Evolutionary conservation across 202 grass and related monocot species (phyloP), one percentile per base, ranked within the genome.

Genomic region (Thinopyrum obtusiflorum): DNA sequence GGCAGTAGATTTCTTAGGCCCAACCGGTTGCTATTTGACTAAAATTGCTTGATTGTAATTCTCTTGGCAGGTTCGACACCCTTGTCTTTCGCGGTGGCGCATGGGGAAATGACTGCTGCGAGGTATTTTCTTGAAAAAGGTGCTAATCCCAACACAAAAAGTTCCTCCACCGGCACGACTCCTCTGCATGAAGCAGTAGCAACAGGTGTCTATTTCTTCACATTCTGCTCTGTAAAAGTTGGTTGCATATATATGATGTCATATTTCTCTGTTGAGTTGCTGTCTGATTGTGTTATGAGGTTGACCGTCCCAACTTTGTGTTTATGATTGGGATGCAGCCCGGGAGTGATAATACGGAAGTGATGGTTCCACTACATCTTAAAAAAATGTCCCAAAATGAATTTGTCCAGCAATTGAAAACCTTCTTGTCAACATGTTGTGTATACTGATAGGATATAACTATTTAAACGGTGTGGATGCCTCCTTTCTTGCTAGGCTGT

Each of bases 101-200:
- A 9, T 64, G 65, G 86, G n/a, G 23, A 84, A 79, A 39, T 47
- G 15, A 57, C 68, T 73, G 23, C 40, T 72, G 81, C 36, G 1
- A 73, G 15, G 39, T 88, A 88, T 88, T 77, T 88, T 73, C 86
- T 88, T 51, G 86, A 73, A 12, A 83, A 88, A 72, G 81, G 86
- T 40, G 86, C 86, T 65, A 60, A 88, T 84, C 86, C 86, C n/a
- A 88, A 88, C 64, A 88, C 53, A 57, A 76, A 83, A 55, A 59
- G 14, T 26, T 10, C 61, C 44, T 11, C 6, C 18, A 7, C 2
- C 37, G 40, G 57, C 21, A 63, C 10, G 64, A 67, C 65, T 55
- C 86, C 86, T 84, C 74, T 88, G 17, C 81, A 84, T 25, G 73
- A 84, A n/a, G 81, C 86, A 3, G 80, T 81, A 51, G 77, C 61